A percentile compares a stretch with the other conserved stretches of the same genome.
phyloP scores from a whole-genome alignment of 768 basidiomycete genomes.

The Termitomyces eurrhizus region DNA sequence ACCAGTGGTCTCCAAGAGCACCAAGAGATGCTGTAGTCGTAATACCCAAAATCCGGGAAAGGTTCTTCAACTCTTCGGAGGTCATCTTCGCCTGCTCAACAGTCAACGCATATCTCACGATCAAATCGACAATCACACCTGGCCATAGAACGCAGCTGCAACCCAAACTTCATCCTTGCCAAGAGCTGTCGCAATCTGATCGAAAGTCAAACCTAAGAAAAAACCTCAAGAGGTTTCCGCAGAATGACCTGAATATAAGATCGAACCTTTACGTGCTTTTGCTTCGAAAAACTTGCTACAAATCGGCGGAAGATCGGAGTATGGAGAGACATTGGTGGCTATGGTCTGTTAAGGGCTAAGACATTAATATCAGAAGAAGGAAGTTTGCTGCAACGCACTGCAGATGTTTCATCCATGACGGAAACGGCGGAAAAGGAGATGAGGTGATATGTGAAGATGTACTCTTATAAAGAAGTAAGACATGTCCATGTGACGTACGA shows the following conservation, averaged over 20 bases:
- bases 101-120: not conserved
- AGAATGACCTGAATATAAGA: not conserved
- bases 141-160: slow-evolving; percentile 78
- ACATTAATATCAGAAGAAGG: not conserved
- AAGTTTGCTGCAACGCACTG: slow-evolving; percentile 10
- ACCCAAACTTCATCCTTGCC: slow-evolving; percentile 80
- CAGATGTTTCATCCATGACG: slow-evolving; percentile 31
- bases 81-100: slow-evolving; percentile 60
- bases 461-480: slow-evolving; percentile 9
- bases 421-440: slow-evolving; percentile 2
- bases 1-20: slow-evolving; percentile 64
- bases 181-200: slow-evolving; percentile 59
- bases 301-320: slow-evolving; percentile 49
- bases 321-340: slow-evolving; percentile 39
- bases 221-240: no score
- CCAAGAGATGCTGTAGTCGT: slow-evolving; percentile 31
- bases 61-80: slow-evolving; percentile 50
- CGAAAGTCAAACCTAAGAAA: slow-evolving; percentile 59
- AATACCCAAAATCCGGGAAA: slow-evolving; percentile 49
- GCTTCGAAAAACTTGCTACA: slow-evolving; percentile 53
- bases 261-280: slow-evolving; percentile 59
- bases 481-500: slow-evolving; percentile 13
- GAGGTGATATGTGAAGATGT: not conserved
- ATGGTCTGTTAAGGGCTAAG: slow-evolving; percentile 28
- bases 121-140: slow-evolving; percentile 35